phyloP scores from a whole-genome alignment of 768 basidiomycete species.

The Mycena floridula region DNA sequence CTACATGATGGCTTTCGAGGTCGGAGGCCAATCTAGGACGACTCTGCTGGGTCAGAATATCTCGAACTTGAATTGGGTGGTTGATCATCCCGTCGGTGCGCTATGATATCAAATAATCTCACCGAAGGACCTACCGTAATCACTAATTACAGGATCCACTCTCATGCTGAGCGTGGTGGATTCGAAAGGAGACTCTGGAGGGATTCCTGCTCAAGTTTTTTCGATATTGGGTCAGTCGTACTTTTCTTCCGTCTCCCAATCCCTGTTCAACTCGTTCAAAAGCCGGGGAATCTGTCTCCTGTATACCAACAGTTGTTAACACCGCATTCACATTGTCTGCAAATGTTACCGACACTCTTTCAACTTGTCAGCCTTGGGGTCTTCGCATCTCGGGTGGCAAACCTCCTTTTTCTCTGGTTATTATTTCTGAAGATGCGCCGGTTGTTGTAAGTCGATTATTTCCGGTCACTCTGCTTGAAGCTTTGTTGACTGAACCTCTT shows the following conservation, averaged over 20 bases:
- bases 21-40: constrained; percentile 19
- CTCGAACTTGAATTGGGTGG: constrained; percentile 25
- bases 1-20: constrained; percentile 27
- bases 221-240: too few species aligned
- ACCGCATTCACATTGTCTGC: constrained; percentile 26
- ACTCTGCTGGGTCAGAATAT: constrained; percentile 22
- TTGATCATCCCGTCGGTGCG: constrained; percentile 27
- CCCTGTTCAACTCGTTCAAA: too few species aligned
- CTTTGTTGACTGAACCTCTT: too few species aligned
- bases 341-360: constrained; percentile 25
- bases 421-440: constrained; percentile 25
- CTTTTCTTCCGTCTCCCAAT: too few species aligned
- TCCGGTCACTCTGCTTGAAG: too few species aligned
- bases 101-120: too few species aligned
- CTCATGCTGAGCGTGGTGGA: constrained; percentile 32
- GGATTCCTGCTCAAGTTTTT: constrained; percentile 20
- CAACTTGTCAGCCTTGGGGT: constrained; percentile 37
- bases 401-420: constrained; percentile 32
- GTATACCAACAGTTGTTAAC: constrained; percentile 16
- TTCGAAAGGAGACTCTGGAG: constrained; percentile 28
- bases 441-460: too few species aligned
- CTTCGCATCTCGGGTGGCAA: constrained; percentile 30
- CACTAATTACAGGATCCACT: too few species aligned
- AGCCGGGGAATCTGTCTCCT: constrained; percentile 26
- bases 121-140: too few species aligned